A percentile compares a stretch with the other conserved stretches of the same genome.
phyloP scores from a whole-genome alignment of 768 basidiomycete genomes.

The Lactarius evosmus region DNA sequence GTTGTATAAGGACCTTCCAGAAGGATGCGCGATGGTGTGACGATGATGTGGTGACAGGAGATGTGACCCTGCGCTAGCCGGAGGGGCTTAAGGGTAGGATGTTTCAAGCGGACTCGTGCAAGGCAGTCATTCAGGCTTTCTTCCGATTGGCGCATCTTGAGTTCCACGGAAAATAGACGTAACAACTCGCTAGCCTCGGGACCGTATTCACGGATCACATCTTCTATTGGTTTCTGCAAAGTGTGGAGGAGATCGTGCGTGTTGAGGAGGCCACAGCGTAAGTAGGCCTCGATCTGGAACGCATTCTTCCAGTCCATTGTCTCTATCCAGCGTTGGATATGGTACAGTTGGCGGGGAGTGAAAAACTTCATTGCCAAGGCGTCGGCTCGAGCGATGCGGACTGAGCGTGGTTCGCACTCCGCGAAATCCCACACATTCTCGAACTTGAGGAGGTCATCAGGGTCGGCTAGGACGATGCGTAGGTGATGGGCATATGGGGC shows the following conservation, averaged over 20 bases:
- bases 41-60: constrained; percentile 68
- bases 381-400: constrained; percentile 41
- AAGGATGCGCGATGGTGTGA: too few relatives aligned
- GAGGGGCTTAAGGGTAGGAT: constrained; percentile 27
- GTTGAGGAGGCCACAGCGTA: constrained; percentile 60
- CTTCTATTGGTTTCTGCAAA: constrained; percentile 45
- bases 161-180: constrained; percentile 48
- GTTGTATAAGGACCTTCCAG: constrained; percentile 72
- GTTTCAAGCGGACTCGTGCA: constrained; percentile 35
- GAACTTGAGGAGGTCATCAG: constrained; percentile 51
- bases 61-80: constrained; percentile 43
- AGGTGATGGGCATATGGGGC: constrained; percentile 72
- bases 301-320: constrained; percentile 60
- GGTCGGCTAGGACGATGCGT: constrained; percentile 55
- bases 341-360: constrained; percentile 43
- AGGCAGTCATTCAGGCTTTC: constrained; percentile 47
- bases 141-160: constrained; percentile 43
- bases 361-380: constrained; percentile 54
- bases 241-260: constrained; percentile 50
- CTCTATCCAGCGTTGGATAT: constrained; percentile 43
- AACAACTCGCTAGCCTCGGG: constrained; percentile 46
- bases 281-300: constrained; percentile 71
- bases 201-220: constrained; percentile 38
- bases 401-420: constrained; percentile 36
- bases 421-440: constrained; percentile 50